Percentiles rank a stretch among this genome's conserved stretches.
phyloP scores from a whole-genome alignment of 352 stramenopile genomes.

The Phytopythium helicoides region DNA sequence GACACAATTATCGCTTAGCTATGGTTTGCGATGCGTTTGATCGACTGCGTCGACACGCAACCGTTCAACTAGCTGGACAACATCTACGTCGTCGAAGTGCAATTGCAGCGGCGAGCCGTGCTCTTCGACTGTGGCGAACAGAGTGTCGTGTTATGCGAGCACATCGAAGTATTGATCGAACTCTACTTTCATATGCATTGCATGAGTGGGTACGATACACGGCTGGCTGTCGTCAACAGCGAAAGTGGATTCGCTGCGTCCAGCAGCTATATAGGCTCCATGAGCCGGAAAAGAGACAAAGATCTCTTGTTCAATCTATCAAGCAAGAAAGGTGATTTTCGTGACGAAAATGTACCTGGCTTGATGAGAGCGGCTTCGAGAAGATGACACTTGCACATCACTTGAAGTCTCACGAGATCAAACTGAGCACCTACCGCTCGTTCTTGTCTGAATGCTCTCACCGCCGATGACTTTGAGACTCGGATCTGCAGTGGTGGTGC shows the following conservation, averaged over 20 bases:
- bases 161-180: neutral
- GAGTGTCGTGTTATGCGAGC: constrained; percentile 1
- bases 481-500: no score
- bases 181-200: neutral
- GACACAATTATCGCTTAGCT: neutral
- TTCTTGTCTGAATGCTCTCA: no score
- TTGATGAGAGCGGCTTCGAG: no score
- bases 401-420: no score
- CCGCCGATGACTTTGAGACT: no score
- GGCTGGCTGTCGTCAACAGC: neutral
- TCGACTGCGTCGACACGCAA: neutral
- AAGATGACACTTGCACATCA: no score
- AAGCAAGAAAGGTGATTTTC: no score
- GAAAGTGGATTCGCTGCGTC: constrained; percentile 4
- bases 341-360: no score
- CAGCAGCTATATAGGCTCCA: constrained; percentile 4
- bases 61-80: no score
- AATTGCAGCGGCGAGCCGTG: neutral
- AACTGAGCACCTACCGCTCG: no score
- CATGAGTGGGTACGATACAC: neutral
- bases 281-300: no score
- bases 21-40: neutral
- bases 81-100: neutral
- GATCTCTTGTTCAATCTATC: no score
- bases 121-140: neutral